Base-by-base conservation (phyloP, 768 basidiomycete genomes). In the Austroboletus festivus region DNA sequence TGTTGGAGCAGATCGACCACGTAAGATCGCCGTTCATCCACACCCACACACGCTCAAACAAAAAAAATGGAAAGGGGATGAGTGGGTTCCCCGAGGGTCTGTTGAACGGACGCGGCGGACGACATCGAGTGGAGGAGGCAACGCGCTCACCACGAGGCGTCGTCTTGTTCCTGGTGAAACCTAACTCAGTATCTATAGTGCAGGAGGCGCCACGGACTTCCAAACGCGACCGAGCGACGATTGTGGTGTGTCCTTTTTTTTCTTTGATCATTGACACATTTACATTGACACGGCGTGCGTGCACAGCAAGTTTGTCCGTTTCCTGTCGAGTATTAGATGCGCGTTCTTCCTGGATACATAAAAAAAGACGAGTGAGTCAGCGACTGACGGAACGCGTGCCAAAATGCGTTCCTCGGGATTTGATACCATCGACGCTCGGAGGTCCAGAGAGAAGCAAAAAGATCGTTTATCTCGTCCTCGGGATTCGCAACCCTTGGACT, bases 21-120 rank as follows among this genome's bases (percentile, higher is more conserved):
- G n/a, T n/a, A n/a, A 13, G 31, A 33, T 33, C 31, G 9, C 31
- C 9, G 15, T 5, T 11, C 31, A 33, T 13, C 9, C 31, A 33
- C 31, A 4, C 31, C 9, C 13, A 15, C 7, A 33, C 15, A 15
- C 7, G 15, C 15, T 4, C 28, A 28, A 6, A 28, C 12, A 13
- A 33, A 33, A 33, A 33, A 33, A 33, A 33, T 12, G 28, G 28
- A 12, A n/a, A n/a, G n/a, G n/a, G n/a, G n/a, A n/a, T 5, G 26
- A 28, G 60, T 61, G 62, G 62, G 53, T 64, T 56, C 53, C 50
- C 62, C 62, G 61, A 57, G n/a, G 53, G 52, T 51, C 38, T 59
- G 62, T 62, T 28, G 28, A 54, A 44, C 51, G 48, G 50, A 43
- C 45, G 47, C 47, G 40, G 28, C 23, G 31, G 31, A 33, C 4